Evolutionary conservation across 148 eudicot species (phyloP).

Genomic region (Beta vulgaris): DNA sequence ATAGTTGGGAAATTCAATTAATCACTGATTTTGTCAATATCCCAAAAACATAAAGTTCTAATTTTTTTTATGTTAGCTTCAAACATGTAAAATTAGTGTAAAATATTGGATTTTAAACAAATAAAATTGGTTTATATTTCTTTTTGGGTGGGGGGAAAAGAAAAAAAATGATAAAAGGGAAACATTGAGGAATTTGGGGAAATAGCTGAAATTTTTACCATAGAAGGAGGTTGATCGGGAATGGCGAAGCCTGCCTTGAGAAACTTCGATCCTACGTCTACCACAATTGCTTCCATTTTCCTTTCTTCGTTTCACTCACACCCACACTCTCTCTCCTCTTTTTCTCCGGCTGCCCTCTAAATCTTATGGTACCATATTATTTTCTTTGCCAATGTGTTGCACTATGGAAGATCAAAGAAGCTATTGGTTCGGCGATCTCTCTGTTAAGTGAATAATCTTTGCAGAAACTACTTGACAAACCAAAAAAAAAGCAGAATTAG

Average conservation of each 20-base stretch:
- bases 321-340: neutral
- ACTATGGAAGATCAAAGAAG: too few relatives aligned
- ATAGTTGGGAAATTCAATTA: neutral
- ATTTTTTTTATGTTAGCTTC: neutral
- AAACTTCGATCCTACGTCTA: constrained; percentile 79
- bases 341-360: neutral
- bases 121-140: neutral
- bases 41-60: neutral
- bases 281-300: constrained; percentile 93
- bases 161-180: neutral
- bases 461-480: constrained; percentile 58
- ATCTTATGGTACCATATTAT: neutral
- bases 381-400: neutral
- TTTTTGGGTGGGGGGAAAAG: neutral
- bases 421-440: too few relatives aligned
- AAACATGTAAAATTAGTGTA: neutral
- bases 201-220: constrained; percentile 38
- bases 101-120: neutral
- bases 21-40: constrained; percentile 9
- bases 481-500: neutral
- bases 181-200: too few relatives aligned
- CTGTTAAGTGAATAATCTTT: too few relatives aligned
- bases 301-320: too few relatives aligned
- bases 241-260: constrained; percentile 94
- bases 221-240: constrained; percentile 91